Percentiles rank a stretch among this genome's conserved stretches.
Evolutionary conservation across 352 stramenopile genomes (phyloP).

Genomic region (Phytophthora kernoviae): DNA sequence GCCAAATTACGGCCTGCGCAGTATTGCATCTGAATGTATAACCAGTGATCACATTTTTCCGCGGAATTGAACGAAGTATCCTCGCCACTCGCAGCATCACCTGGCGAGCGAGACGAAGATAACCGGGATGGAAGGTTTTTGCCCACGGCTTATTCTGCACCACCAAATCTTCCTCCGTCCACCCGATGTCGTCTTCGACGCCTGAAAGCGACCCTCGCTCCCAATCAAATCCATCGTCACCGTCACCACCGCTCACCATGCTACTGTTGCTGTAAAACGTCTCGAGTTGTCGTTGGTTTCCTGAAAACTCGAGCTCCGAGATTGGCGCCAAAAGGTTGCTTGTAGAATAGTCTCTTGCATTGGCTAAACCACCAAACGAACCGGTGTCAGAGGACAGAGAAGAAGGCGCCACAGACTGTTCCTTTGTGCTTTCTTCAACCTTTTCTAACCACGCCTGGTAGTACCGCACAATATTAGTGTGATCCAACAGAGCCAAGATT

Average conservation of each 20-base stretch:
- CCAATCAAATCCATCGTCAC: constrained; percentile 81
- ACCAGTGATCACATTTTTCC: constrained; percentile 83
- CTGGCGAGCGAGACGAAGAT: constrained; percentile 13
- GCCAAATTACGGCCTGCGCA: constrained; percentile 87
- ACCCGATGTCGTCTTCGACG: constrained; percentile 43
- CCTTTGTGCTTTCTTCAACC: constrained; percentile 57
- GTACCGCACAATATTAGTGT: constrained; percentile 93
- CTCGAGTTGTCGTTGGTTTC: constrained; percentile 46
- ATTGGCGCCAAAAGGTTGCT: constrained; percentile 78
- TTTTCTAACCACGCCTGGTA: constrained; percentile 93
- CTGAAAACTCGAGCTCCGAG: constrained; percentile 68
- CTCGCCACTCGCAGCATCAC: constrained; percentile 31
- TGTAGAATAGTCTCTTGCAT: constrained; percentile 65
- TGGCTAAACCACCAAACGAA: constrained; percentile 29
- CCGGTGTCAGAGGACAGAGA: constrained; percentile 38
- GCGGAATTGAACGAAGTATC: constrained; percentile 54
- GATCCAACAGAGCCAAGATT: constrained; percentile 91
- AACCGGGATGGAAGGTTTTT: constrained; percentile 15
- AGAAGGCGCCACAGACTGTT: constrained; percentile 12
- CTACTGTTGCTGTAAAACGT: constrained; percentile 58
- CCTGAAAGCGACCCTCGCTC: constrained; percentile 61
- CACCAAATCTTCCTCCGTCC: constrained; percentile 70
- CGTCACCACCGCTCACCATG: constrained; percentile 44
- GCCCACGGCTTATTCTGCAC: constrained; percentile 41
- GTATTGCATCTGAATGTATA: constrained; percentile 95